These are phyloP conservation scores for Raphidocelis subcapitata DNA, from an alignment of 139 green algal species.

Conservation along the genomic window DNA sequence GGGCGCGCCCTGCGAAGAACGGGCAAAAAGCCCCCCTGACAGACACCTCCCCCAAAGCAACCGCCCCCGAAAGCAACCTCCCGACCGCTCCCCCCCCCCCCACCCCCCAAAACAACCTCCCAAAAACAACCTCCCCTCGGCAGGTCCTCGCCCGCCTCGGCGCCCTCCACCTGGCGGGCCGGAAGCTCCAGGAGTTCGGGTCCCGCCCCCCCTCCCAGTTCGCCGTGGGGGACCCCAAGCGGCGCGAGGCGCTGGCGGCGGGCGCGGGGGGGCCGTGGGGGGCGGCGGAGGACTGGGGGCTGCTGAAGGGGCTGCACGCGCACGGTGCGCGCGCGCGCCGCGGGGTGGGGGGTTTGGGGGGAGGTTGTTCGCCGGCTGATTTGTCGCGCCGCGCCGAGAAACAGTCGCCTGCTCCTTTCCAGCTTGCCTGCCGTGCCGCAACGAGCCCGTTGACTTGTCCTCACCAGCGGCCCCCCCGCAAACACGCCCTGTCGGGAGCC, in stretches of 20 bases:
- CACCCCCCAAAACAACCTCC: not conserved
- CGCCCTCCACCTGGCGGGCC: slow-evolving; percentile 18
- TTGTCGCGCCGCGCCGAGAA: too few species aligned
- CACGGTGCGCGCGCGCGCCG: too few species aligned
- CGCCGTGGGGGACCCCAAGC: not conserved
- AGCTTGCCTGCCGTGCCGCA: too few species aligned
- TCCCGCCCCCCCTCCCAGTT: not conserved
- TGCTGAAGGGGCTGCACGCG: too few species aligned
- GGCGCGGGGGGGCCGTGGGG: not conserved
- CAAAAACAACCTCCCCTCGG: not conserved
- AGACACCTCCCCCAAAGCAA: too few species aligned
- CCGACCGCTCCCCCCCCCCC: not conserved
- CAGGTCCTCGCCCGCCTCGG: slow-evolving; percentile 26
- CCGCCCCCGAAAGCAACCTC: not conserved
- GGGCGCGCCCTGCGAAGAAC: not conserved
- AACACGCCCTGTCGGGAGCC: too few species aligned
- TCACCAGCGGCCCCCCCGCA: too few species aligned
- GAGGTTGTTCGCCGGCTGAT: too few species aligned
- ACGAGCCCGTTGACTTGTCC: too few species aligned
- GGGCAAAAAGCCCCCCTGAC: too few species aligned
- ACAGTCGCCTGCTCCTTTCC: too few species aligned
- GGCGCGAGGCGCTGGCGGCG: not conserved
- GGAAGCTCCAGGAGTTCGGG: slow-evolving; percentile 17
- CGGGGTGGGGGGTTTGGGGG: too few species aligned
- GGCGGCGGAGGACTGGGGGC: not conserved